Conservation (phyloP, 2,329 filamentous ascomycete species). For the Stemphylium beticola region DNA sequence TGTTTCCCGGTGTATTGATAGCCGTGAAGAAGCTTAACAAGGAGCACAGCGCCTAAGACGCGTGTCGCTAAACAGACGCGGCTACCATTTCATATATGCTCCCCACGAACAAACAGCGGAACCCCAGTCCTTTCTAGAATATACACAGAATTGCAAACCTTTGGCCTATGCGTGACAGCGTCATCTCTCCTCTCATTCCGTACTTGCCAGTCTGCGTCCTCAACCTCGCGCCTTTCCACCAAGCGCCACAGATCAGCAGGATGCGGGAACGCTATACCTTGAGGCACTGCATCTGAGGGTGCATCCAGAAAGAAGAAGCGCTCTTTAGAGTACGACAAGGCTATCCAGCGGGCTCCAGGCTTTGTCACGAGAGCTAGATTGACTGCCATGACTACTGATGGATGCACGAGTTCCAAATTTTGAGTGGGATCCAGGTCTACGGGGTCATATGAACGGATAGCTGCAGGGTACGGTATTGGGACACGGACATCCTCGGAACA, state of each 20-base stretch:
- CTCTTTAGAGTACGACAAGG: conserved; percentile 49
- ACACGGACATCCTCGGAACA: conserved; percentile 44
- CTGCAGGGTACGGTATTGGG: conserved; percentile 39
- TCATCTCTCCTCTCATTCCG: conserved; percentile 5
- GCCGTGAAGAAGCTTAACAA: too few relatives aligned
- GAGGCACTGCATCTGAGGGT: conserved; percentile 19
- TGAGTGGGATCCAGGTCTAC: conserved; percentile 4
- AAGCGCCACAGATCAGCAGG: conserved; percentile 48
- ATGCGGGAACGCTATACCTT: conserved; percentile 45
- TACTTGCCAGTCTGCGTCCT: conserved; percentile 29
- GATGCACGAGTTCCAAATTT: conserved; percentile 38
- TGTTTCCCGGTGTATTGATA: too few relatives aligned
- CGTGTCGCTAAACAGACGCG: too few relatives aligned
- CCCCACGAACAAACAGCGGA: conserved; percentile 23
- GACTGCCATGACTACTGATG: conserved; percentile 48
- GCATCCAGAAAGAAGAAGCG: conserved; percentile 45
- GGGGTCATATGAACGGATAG: conserved; percentile 8
- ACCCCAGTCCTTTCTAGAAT: conserved; percentile 47
- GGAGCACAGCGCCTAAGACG: too few relatives aligned
- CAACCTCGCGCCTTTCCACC: conserved; percentile 41
- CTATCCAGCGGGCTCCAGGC: conserved; percentile 48
- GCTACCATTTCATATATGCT: conserved; percentile 7
- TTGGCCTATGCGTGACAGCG: conserved; percentile 43
- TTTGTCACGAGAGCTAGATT: conserved; percentile 49
- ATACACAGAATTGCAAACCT: conserved; percentile 49